Base-by-base conservation (phyloP, 257 asterid genomes). In the Fraxinus cuspidata region DNA sequence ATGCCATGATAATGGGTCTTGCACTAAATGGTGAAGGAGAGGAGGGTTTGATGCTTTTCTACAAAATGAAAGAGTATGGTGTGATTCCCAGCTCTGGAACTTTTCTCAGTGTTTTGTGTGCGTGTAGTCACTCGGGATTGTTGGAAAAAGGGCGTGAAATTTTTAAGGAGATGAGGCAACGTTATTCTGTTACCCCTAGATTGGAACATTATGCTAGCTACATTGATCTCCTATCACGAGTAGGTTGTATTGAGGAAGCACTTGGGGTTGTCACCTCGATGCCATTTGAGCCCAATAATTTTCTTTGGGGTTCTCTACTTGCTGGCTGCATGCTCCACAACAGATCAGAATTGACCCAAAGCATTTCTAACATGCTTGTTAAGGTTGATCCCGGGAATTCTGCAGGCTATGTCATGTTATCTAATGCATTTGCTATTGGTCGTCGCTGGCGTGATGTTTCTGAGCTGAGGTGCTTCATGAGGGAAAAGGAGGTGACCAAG, bases 1-100 rank as follows among this genome's bases (percentile, higher is more conserved):
- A 93, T 60, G 94, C 97, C 76, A 91, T 90, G 94, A 91, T 91
- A 79, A 89, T 90, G 78, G 96, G 96, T 70, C 88, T 93, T 31
- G 96, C 97, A 42, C 49, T 85, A 8, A 88, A 93, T 71, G 96
- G 97, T 9, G 72, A 86, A 76, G 97, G 92, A 13, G 73, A 84
- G 7, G 95, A 86, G 32, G 96, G 92, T 8, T 68, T 93, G 69
- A 74, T 8, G 15, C 88, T 85, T 71, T 90, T 87, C 85, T 78
- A 86, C 6, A 23, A 78, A 73, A 86, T 88, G 91, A 84, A 84
- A 53, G 85, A 73, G 76, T 81, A 75, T 35, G 70, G 25, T 56
- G 44, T 91, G 56, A 10, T 3, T 42, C 92, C 97, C 0, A 77
- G 87, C 79, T 76, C 93, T 0, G 86, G 80, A 51, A 87, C 97